Evolutionary conservation across 2,329 filamentous ascomycete genomes (phyloP), one percentile per base, ranked within the genome.

Genomic region (Aspergillus thermomutatus): DNA sequence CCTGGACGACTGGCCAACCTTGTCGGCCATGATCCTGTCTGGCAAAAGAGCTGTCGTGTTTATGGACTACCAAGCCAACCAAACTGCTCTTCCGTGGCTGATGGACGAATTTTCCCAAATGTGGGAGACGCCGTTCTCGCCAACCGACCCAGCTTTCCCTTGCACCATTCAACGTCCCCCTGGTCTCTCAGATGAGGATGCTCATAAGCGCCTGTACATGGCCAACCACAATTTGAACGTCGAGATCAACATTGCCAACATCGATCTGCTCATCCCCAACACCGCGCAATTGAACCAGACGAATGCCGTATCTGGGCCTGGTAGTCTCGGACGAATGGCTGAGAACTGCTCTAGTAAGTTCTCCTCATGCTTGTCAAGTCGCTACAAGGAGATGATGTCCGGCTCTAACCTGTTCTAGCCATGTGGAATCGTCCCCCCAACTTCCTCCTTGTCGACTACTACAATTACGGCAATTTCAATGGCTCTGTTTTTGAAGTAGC

Each of bases 151-250:
- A 3, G 71, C 73, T 0, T 96, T 96, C 71, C 91, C 92, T 0
- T 97, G 92, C 76, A 86, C 79, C 0, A 80, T 87, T 40, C 85
- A 96, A 69, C 87, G 92, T 0, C 92, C 92, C 0, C 90, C 90
- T 0, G 77, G 83, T 46, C 77, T 95, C 56, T 66, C 76, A 2
- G 67, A 71, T 0, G 74, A 80, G 2, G 79, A 83, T 7, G 82
- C 83, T 0, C 77, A 79, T 56, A 79, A 87, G 28, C 82, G 87
- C 46, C 80, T 96, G 74, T 95, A 92, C 71, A 82, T 96, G 68
- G 83, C 89, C 67, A 97, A 97, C 75, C 92, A 97, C 78, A 97
- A 97, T 70, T 82, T 96, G 57, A 96, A 96, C 72, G 82, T 88
- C 57, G 82, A 92, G 63, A 83, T 96, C 60, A 82, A 83, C 53